Percentiles rank a stretch among this genome's conserved stretches.
Conservation (phyloP, 305 asterid genomes). For the Nicotiana rustica region DNA sequence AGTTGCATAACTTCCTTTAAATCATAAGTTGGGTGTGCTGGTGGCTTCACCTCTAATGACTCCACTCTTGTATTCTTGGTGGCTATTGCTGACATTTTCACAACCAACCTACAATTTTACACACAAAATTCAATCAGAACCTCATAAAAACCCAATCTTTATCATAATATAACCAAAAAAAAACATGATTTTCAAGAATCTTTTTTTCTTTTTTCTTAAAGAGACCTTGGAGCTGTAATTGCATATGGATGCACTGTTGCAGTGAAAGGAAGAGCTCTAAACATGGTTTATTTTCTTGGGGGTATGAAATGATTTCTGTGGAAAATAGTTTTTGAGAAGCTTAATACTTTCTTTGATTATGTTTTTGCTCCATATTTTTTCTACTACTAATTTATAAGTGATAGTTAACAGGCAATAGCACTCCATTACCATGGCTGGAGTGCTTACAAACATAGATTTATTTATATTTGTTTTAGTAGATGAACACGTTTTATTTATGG, state of each 20-base stretch:
- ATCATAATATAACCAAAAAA: neutral
- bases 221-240: slow-evolving; percentile 40
- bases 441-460: too few relatives aligned
- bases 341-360: neutral
- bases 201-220: neutral
- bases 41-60: slow-evolving; percentile 68
- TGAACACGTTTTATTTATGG: too few relatives aligned
- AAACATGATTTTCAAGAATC: slow-evolving; percentile 11
- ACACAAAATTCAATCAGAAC: neutral
- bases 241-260: slow-evolving; percentile 46
- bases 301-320: neutral
- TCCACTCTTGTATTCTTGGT: slow-evolving; percentile 46
- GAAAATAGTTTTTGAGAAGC: neutral
- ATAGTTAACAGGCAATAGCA: too few relatives aligned
- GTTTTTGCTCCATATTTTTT: neutral
- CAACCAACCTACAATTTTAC: slow-evolving; percentile 59
- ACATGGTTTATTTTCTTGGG: slow-evolving; percentile 42
- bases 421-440: too few relatives aligned
- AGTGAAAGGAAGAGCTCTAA: slow-evolving; percentile 45
- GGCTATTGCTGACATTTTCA: slow-evolving; percentile 68
- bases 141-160: slow-evolving; percentile 9
- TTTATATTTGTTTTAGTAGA: too few relatives aligned
- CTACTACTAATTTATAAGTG: too few relatives aligned
- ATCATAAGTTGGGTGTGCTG: slow-evolving; percentile 91
- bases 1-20: slow-evolving; percentile 76